These are phyloP conservation scores for Paracoccidioides brasiliensis DNA, from an alignment of 2,329 filamentous ascomycete genomes.

Conservation along the genomic window DNA sequence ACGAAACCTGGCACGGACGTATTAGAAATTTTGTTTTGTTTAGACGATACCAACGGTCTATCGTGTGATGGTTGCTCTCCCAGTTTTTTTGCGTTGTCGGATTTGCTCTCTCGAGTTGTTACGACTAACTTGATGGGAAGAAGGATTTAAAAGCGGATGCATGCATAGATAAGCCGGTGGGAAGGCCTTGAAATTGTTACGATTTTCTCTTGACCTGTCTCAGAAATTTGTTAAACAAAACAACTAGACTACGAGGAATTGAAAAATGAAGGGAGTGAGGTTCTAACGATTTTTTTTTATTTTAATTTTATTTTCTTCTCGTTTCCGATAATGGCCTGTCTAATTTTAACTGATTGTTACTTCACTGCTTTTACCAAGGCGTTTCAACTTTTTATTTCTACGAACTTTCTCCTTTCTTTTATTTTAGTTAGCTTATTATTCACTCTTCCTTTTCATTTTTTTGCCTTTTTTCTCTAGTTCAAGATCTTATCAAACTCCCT, in stretches of 20 bases:
- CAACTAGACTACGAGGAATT: not conserved
- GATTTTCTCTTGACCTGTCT: too few relatives aligned
- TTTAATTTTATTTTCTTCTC: not conserved
- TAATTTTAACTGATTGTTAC: not conserved
- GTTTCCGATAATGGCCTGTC: not conserved
- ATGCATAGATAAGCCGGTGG: not conserved
- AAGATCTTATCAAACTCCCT: not conserved
- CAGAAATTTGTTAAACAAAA: too few relatives aligned
- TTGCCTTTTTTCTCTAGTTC: not conserved
- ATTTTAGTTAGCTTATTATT: too few relatives aligned
- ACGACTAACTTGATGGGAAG: too few relatives aligned
- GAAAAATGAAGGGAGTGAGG: not conserved
- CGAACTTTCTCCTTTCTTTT: too few relatives aligned
- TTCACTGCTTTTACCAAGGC: too few relatives aligned
- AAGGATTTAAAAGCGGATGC: too few relatives aligned
- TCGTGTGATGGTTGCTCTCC: too few relatives aligned
- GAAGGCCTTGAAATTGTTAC: not conserved
- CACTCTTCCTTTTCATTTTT: not conserved
- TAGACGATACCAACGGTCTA: too few relatives aligned
- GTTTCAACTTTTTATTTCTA: too few relatives aligned
- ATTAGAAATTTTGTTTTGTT: constrained; percentile 40
- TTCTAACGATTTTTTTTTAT: not conserved
- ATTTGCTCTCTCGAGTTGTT: too few relatives aligned
- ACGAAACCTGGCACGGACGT: constrained; percentile 88
- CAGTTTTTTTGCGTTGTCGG: too few relatives aligned